A percentile compares a stretch with the other conserved stretches of the same genome.
phyloP scores from a whole-genome alignment of 805 yeast species.

The Teunomyces atbi region DNA sequence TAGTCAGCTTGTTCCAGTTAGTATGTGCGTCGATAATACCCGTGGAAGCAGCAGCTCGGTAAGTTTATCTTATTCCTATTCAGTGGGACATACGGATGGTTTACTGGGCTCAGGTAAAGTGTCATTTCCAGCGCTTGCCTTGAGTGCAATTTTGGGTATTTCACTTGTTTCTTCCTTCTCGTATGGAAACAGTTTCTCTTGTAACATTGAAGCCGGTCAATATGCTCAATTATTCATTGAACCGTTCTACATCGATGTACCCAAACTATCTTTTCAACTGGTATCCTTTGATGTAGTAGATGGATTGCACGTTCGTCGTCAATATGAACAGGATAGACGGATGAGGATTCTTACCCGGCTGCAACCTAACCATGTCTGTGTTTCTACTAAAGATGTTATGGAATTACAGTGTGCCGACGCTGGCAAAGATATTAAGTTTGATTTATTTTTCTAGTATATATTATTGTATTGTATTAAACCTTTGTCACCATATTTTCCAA shows the following conservation, averaged over 20 bases:
- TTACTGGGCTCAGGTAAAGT: background rate
- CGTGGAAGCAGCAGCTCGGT: constrained; percentile 3
- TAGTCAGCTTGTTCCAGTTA: background rate
- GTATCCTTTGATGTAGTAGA: background rate
- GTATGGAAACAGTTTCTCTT: background rate
- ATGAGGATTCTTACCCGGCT: background rate
- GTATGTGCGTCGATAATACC: constrained; percentile 1
- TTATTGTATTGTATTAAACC: background rate
- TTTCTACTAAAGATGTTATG: background rate
- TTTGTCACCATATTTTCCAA: background rate
- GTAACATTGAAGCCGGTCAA: background rate
- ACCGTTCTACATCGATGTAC: constrained; percentile 4
- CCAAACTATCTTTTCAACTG: background rate
- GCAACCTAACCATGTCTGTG: constrained; percentile 1
- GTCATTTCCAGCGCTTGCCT: background rate
- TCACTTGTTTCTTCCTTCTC: background rate
- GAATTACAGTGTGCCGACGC: background rate
- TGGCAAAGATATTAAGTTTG: background rate
- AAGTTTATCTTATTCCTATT: background rate
- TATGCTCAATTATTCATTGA: constrained; percentile 4
- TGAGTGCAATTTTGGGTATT: background rate
- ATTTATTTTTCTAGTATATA: background rate
- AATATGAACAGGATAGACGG: background rate
- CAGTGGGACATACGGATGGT: background rate
- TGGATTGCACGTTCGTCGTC: background rate